These are phyloP conservation scores for Trichosanthes cucumerina DNA, from an alignment of 306 rosid genomes.

Conservation along the genomic window DNA sequence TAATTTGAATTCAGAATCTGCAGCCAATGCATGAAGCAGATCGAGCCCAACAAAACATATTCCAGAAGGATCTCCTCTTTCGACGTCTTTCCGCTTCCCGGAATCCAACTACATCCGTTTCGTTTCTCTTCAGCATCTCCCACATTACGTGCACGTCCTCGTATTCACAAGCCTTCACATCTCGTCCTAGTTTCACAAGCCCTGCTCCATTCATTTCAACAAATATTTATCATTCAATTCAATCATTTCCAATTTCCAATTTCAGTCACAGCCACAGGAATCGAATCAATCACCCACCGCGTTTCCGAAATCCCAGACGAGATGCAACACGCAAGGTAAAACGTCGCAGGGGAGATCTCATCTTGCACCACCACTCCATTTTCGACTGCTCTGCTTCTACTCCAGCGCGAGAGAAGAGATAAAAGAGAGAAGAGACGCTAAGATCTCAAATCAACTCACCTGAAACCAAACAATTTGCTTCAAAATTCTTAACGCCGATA, in stretches of 20 bases:
- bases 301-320: slow-evolving; percentile 37
- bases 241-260: too few relatives aligned
- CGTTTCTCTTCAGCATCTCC: slow-evolving; percentile 60
- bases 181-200: slow-evolving; percentile 37
- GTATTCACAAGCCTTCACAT: slow-evolving; percentile 59
- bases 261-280: too few relatives aligned
- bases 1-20: slow-evolving; percentile 18
- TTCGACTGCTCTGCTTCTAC: background rate
- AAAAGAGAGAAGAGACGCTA: background rate
- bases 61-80: slow-evolving; percentile 29
- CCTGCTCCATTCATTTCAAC: slow-evolving; percentile 48
- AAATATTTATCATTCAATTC: too few relatives aligned
- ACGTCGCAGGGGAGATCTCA: slow-evolving; percentile 26
- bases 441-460: background rate
- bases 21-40: slow-evolving; percentile 31
- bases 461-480: background rate
- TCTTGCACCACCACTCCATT: slow-evolving; percentile 44
- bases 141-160: slow-evolving; percentile 85
- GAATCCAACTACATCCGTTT: slow-evolving; percentile 19
- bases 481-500: background rate
- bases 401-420: slow-evolving; percentile 7
- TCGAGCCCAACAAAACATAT: slow-evolving; percentile 49
- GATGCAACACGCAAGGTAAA: slow-evolving; percentile 31
- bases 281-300: slow-evolving; percentile 36
- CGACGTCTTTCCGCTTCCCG: slow-evolving; percentile 18